Base-by-base conservation (phyloP, 2,329 filamentous ascomycete species). In the Aspergillus sp. region DNA sequence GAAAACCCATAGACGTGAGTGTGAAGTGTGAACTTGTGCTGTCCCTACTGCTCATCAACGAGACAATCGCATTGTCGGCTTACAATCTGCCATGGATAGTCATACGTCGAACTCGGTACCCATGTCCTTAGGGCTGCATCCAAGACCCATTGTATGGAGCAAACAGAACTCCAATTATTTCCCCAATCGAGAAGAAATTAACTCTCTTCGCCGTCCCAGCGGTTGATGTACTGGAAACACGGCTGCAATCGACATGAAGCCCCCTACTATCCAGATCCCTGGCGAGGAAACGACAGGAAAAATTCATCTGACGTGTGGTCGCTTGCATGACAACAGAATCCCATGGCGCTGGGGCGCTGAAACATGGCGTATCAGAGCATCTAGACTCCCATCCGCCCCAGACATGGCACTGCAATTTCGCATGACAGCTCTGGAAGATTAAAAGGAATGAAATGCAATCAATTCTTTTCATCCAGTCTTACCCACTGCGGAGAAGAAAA, bases 321-420 rank as follows among this genome's bases (percentile, higher is more conserved):
- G 42, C 17, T n/a, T 17, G 35, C 35, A 38, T 38, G 35, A n/a
- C 13, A 22, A 52, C 17, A n/a, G 22, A 48, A 40, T 43, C 40
- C 46, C 16, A 41, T 44, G 49, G 43, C 47, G 44, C 33, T 38
- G 32, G 26, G 42, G 42, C 33, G 48, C 55, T 67, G 64, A 67
- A 66, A 67, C 64, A 60, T 64, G 59, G 53, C 50, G 53, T 54
- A 51, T 47, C 48, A 54, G 41, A 38, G 24, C 47, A 46, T 14
- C 40, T 33, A n/a, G 3, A 38, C 51, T 38, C 52, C 40, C 46
- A 45, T 49, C 44, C 38, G 46, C 45, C 53, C 57, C 49, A 51
- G 47, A 36, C 24, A 50, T 51, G 50, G 42, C 56, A 60, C 58
- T 59, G 59, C 50, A 61, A 61, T 61, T 49, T 60, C 52, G 53